phyloP scores from a whole-genome alignment of 2,329 filamentous ascomycete genomes.

The Aurifilum marmelostoma region DNA sequence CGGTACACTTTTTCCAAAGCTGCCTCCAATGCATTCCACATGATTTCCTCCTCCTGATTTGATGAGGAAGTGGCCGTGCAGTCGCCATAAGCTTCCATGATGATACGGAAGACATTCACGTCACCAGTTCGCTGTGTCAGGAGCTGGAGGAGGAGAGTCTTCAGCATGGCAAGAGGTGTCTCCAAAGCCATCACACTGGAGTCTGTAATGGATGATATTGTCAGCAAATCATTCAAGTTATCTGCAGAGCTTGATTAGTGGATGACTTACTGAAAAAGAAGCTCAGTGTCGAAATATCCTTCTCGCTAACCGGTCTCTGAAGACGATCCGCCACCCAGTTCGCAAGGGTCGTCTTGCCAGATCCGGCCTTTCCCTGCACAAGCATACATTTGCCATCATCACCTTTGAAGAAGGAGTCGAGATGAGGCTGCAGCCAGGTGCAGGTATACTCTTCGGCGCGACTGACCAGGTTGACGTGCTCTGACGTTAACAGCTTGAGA shows the following conservation, averaged over 20 bases:
- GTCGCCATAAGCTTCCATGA: slow-evolving; percentile 8
- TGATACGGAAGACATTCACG: slow-evolving; percentile 3
- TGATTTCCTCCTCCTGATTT: slow-evolving; percentile 1
- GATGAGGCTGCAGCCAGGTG: slow-evolving; percentile 10
- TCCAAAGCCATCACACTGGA: slow-evolving; percentile 8
- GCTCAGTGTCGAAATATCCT: slow-evolving; percentile 9
- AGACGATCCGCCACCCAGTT: slow-evolving; percentile 12
- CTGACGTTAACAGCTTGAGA: slow-evolving; percentile 1
- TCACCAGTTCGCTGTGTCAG: slow-evolving; percentile 3
- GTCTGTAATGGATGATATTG: neutral
- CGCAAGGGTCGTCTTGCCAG: slow-evolving; percentile 9
- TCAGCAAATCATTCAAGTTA: neutral
- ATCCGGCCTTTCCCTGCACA: slow-evolving; percentile 5
- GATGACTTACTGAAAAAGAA: slow-evolving; percentile 12
- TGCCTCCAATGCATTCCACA: slow-evolving; percentile 5
- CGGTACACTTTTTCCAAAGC: neutral
- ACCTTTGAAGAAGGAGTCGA: slow-evolving; percentile 16
- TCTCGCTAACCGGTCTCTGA: slow-evolving; percentile 1
- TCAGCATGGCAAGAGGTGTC: slow-evolving; percentile 10
- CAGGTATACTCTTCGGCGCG: slow-evolving; percentile 12
- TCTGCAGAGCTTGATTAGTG: neutral
- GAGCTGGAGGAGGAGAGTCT: slow-evolving; percentile 9
- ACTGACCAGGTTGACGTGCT: slow-evolving; percentile 12
- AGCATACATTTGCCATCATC: slow-evolving; percentile 8
- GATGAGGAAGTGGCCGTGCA: neutral